Evolutionary conservation across 1,284 basidiomycete genomes (phyloP).

Genomic region (Coriolopsis trogii): DNA sequence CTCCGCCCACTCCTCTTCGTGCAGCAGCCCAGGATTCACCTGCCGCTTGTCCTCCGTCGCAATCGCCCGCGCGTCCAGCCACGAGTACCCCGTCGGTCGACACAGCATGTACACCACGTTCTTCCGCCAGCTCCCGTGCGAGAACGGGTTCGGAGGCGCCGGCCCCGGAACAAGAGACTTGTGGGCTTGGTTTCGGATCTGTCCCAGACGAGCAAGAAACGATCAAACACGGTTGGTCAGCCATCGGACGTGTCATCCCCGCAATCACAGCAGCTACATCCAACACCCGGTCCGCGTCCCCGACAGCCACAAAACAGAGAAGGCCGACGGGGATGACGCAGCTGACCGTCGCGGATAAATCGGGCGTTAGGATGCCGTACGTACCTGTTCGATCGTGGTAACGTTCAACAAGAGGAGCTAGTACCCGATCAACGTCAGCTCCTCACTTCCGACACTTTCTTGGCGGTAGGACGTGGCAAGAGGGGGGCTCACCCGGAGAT

Average conservation of each 20-base stretch:
- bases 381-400: conserved; percentile 92
- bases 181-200: conserved; percentile 83
- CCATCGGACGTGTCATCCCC: conserved; percentile 3
- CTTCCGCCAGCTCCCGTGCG: conserved; percentile 70
- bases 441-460: conserved; percentile 5
- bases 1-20: conserved; percentile 24
- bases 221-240: background rate
- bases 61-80: conserved; percentile 57
- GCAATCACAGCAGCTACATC: background rate
- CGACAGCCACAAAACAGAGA: conserved; percentile 3
- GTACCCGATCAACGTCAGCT: conserved; percentile 16
- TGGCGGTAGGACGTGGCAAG: background rate
- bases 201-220: background rate
- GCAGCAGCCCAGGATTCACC: conserved; percentile 59
- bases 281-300: background rate
- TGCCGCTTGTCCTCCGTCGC: conserved; percentile 70
- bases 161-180: conserved; percentile 63
- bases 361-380: conserved; percentile 30
- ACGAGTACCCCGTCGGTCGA: conserved; percentile 70
- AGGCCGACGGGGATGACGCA: background rate
- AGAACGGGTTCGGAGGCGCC: conserved; percentile 77
- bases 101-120: conserved; percentile 74
- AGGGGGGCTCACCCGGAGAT: conserved; percentile 69
- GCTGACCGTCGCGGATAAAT: too few relatives aligned
- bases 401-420: conserved; percentile 84